Evolutionary conservation across 768 basidiomycete genomes (phyloP), one percentile per base, ranked within the genome.

Genomic region (Kwoniella sp.): DNA sequence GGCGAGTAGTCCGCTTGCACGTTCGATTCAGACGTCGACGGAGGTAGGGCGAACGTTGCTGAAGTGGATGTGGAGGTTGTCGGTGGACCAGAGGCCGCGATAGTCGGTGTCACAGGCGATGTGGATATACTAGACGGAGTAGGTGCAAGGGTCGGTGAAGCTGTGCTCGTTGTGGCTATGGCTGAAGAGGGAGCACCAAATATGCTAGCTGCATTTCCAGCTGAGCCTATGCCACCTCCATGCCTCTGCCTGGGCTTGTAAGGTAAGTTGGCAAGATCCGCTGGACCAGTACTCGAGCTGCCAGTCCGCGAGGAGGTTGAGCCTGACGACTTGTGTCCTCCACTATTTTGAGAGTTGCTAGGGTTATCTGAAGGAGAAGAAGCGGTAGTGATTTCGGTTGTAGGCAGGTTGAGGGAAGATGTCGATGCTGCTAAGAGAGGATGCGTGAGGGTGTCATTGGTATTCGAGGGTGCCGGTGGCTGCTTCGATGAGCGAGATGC

Each of bases 221-320:
- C 58, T 3, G 73, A 73, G 4, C 62, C 69, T 4, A 44, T 65
- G 25, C 55, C 60, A 33, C 59, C 60, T 15, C 71, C 63, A 54
- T 74, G 73, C 21, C 71, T 63, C 27, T 77, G 74, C 37, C 78
- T 61, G 25, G 78, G 76, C 60, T 76, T 79, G 58, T 79, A 77
- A 24, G 78, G 76, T 4, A 77, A 40, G 30, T 58, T 56, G 21
- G 58, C 24, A 1, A 63, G n/a, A 24, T 60, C 58, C 6, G 21
- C 46, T 17, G 52, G 26, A 26, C 59, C 58, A 30, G n/a, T 27
- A 25, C 37, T 48, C 8, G 40, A 3, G 17, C 10, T 19, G 40
- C 40, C 17, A 58, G 3, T 24, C 7, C 47, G 33, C 12, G 50
- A 50, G 1, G 65, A 63, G 17, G 47, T 55, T 24, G 65, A 67